Conservation (phyloP, 2,329 filamentous ascomycete genomes). For the Cytospora piceae region DNA sequence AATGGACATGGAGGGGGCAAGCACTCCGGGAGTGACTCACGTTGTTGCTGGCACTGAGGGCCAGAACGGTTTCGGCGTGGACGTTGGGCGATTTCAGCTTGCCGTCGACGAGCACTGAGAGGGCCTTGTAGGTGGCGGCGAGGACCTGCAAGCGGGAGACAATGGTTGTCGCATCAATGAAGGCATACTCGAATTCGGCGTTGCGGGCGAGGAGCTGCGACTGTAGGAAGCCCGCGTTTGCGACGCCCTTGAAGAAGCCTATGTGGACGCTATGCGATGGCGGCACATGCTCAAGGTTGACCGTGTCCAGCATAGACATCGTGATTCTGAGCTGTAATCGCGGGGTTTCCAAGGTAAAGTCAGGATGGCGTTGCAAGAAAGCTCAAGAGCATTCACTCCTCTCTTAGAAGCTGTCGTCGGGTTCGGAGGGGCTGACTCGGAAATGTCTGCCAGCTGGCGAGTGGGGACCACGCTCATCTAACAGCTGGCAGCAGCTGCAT, state of each 20-base stretch:
- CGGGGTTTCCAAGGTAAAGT: neutral
- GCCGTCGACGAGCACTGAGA: conserved; percentile 64
- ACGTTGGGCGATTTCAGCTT: conserved; percentile 80
- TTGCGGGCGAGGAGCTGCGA: conserved; percentile 86
- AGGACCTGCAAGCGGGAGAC: conserved; percentile 74
- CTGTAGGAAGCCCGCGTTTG: conserved; percentile 78
- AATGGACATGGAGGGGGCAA: neutral
- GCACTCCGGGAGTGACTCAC: conserved; percentile 47
- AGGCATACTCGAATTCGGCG: conserved; percentile 85
- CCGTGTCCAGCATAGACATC: conserved; percentile 63
- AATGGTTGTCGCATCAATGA: conserved; percentile 84
- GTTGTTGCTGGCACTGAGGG: conserved; percentile 81
- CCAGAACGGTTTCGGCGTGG: conserved; percentile 85
- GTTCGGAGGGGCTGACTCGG: neutral
- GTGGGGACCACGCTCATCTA: neutral
- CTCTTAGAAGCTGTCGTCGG: neutral
- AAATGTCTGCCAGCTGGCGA: neutral
- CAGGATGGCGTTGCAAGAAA: neutral
- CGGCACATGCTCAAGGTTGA: conserved; percentile 78
- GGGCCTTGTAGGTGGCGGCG: conserved; percentile 76
- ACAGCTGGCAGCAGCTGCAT: neutral
- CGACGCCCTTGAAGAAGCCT: conserved; percentile 74
- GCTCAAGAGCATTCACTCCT: neutral
- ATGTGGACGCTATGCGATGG: conserved; percentile 69
- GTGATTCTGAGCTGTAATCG: conserved; percentile 17